Base-by-base conservation (phyloP, 2,329 filamentous ascomycete species). In the Colletotrichum godetiae region DNA sequence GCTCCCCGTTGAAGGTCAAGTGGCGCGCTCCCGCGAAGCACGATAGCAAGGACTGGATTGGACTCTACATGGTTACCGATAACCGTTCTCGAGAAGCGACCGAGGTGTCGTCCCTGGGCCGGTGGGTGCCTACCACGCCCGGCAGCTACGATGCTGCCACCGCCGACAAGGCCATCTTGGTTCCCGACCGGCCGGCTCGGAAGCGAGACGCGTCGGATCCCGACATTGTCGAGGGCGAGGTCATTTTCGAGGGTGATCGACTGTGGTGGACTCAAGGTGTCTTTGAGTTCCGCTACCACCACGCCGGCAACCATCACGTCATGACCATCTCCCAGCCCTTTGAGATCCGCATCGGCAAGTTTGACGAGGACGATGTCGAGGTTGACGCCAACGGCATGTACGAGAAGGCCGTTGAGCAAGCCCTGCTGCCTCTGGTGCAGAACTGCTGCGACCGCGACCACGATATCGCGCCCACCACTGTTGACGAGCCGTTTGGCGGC, bases 211-310 rank as follows among this genome's bases (percentile, higher is more conserved):
- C 86, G 0, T 85, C 87, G 3, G 88, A 88, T 4, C 61, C 71
- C 11, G 88, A 93, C 70, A 88, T 92, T 76, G 89, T 94, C 4
- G 88, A 90, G 13, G 97, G 97, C 56, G 95, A 98, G 81, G 92
- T 98, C 79, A 83, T 94, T 13, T 98, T 99, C 80, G 88, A 92
- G 11, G 95, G 97, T 60, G 95, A 98, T 84, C 98, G 97, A 84
- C 89, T 98, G 2, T 99, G 95, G 92, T 99, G 97, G 97, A 97
- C 94, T 0, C 94, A 96, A 74, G 97, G 97, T 67, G 94, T 97
- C 3, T 99, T 98, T 79, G 97, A 99, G 80, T 97, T 99, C 86
- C 92, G 97, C 53, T 98, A 98, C 84, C 97, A 99, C 83, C 97
- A 99, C 83, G 92, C 94, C 77, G 95, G 95, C 68, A 93, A 93